phyloP scores from a whole-genome alignment of 73 alveolate genomes.

The Effrenium voratum region DNA sequence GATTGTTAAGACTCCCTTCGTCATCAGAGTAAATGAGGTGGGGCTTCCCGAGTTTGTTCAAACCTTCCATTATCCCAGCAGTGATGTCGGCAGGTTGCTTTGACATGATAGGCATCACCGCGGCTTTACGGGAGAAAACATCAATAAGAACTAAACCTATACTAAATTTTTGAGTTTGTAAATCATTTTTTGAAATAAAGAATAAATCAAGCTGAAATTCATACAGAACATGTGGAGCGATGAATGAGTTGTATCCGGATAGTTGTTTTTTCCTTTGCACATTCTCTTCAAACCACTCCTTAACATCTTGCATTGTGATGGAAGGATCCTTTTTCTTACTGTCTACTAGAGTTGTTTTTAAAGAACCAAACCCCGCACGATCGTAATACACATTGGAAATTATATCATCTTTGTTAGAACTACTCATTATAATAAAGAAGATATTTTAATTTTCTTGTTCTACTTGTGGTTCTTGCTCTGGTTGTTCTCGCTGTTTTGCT shows the following conservation, averaged over 20 bases:
- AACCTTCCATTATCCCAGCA: no score
- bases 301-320: neutral
- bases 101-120: no score
- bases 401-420: neutral
- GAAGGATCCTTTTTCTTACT: neutral
- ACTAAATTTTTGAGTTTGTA: no score
- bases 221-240: neutral
- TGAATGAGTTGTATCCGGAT: neutral
- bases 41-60: no score
- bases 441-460: neutral
- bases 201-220: neutral
- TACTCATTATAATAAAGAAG: neutral
- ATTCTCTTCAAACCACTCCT: neutral
- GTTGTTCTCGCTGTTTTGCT: neutral
- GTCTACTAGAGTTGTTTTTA: neutral
- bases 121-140: no score
- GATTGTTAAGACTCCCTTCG: no score
- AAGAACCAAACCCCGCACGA: neutral
- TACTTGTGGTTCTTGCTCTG: neutral
- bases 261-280: neutral
- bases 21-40: no score
- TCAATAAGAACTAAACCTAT: no score
- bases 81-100: no score
- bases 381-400: neutral
- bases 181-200: neutral